Evolutionary conservation across 2,329 filamentous ascomycete species (phyloP).

Genomic region (Hypomyces rosellus): DNA sequence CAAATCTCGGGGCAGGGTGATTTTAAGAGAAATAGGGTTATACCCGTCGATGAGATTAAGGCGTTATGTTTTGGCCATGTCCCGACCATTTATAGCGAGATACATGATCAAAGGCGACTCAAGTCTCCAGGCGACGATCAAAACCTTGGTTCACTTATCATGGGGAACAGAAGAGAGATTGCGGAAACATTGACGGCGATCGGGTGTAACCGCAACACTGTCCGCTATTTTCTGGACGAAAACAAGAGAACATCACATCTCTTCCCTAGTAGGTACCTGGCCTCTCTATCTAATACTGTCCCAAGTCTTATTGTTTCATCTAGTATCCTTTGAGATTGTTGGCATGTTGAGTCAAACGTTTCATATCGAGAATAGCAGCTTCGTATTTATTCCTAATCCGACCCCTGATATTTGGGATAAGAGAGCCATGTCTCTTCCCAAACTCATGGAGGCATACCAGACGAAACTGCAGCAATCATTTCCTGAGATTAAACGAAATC

Average conservation of each 20-base stretch:
- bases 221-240: constrained; percentile 36
- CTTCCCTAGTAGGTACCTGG: constrained; percentile 41
- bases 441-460: constrained; percentile 35
- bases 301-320: too few species aligned
- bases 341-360: constrained; percentile 50
- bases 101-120: constrained; percentile 33
- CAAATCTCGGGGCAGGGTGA: constrained; percentile 42
- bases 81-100: constrained; percentile 45
- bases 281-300: too few species aligned
- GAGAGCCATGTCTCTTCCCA: constrained; percentile 38
- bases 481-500: constrained; percentile 9
- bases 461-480: constrained; percentile 21
- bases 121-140: constrained; percentile 34
- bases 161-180: constrained; percentile 45
- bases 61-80: constrained; percentile 50
- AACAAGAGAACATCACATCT: constrained; percentile 39
- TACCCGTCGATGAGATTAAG: constrained; percentile 48
- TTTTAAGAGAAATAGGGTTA: constrained; percentile 45
- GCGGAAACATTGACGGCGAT: constrained; percentile 46
- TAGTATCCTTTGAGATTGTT: constrained; percentile 52
- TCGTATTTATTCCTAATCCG: constrained; percentile 51
- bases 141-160: constrained; percentile 38
- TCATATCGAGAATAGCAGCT: constrained; percentile 43
- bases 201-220: constrained; percentile 47
- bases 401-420: constrained; percentile 50